These are phyloP conservation scores for Paramecium sexaurelia DNA, from an alignment of 73 alveolate genomes.

Conservation along the genomic window DNA sequence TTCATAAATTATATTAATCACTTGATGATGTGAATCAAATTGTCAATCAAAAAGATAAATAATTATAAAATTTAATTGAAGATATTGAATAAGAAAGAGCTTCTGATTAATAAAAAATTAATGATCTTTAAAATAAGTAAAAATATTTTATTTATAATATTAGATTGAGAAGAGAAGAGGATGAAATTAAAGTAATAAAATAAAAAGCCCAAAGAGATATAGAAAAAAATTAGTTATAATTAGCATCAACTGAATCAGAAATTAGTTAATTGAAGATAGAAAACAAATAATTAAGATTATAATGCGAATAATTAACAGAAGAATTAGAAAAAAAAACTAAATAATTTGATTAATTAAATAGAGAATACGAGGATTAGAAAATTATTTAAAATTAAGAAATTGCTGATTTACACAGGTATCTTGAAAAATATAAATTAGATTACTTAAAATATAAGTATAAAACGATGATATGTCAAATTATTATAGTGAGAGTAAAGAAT, in stretches of 20 bases:
- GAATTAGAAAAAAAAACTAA: constrained; percentile 47
- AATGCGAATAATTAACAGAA: constrained; percentile 54
- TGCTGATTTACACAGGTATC: constrained; percentile 39
- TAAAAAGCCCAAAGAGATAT: constrained; percentile 3
- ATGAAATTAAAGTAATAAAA: neutral
- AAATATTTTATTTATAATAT: neutral
- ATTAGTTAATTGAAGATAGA: constrained; percentile 6
- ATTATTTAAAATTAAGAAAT: constrained; percentile 26
- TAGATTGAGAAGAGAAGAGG: constrained; percentile 40
- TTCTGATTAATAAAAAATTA: neutral
- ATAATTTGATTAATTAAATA: neutral
- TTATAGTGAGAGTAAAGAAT: constrained; percentile 36
- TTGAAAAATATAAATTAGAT: neutral
- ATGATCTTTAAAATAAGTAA: constrained; percentile 27
- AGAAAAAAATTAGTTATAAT: neutral
- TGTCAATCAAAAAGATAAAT: constrained; percentile 55
- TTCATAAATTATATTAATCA: constrained; percentile 43
- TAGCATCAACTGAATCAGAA: constrained; percentile 46
- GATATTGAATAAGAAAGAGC: constrained; percentile 44
- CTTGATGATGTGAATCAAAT: constrained; percentile 48
- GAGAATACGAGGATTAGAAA: neutral
- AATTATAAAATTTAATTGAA: constrained; percentile 26
- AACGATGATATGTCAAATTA: neutral
- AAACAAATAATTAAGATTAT: constrained; percentile 18
- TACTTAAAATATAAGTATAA: constrained; percentile 11